Conservation (phyloP, 306 rosid genomes). For the Trifolium pratense region DNA sequence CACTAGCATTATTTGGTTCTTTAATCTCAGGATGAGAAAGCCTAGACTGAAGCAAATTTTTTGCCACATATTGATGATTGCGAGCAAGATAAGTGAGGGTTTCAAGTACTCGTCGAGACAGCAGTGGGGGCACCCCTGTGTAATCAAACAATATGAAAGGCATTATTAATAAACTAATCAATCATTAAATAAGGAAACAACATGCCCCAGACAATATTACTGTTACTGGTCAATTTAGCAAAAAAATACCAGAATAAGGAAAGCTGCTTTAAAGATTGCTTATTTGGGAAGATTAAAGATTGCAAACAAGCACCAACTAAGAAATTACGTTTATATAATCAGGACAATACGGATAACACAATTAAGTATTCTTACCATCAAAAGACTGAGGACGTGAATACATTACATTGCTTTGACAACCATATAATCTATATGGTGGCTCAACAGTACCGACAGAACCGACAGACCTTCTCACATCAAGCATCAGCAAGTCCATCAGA, state of each 20-base stretch:
- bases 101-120: constrained; percentile 90
- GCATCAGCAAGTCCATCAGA: constrained; percentile 83
- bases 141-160: constrained; percentile 40
- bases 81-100: constrained; percentile 93
- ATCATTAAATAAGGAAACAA: neutral
- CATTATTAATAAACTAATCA: constrained; percentile 29
- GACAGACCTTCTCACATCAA: constrained; percentile 68
- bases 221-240: neutral
- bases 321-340: neutral
- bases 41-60: constrained; percentile 68
- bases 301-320: constrained; percentile 12
- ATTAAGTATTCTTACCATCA: constrained; percentile 70
- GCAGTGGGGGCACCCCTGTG: constrained; percentile 95
- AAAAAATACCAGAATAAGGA: constrained; percentile 15
- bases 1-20: constrained; percentile 56
- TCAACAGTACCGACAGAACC: constrained; percentile 51
- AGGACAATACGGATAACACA: constrained; percentile 17
- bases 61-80: constrained; percentile 88
- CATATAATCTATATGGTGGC: constrained; percentile 85
- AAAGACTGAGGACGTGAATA: constrained; percentile 92
- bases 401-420: constrained; percentile 88
- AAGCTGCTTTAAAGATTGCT: neutral
- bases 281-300: constrained; percentile 15
- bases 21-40: constrained; percentile 52
- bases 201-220: neutral